Percentiles rank a stretch among this genome's conserved stretches.
phyloP scores from a whole-genome alignment of 345 rosid species.

The Pugionium cornutum region DNA sequence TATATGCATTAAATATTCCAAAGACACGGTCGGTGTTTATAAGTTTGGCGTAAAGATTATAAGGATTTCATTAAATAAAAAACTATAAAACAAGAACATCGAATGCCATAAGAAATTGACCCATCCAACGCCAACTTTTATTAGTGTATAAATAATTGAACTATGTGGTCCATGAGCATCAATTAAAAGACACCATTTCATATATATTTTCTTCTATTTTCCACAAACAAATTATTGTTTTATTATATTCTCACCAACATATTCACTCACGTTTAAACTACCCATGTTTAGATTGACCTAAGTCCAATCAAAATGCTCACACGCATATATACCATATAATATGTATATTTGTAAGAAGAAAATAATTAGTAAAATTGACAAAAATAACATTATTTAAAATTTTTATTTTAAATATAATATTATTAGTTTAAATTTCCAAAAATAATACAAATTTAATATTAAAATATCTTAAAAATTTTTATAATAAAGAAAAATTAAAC shows the following conservation, averaged over 20 bases:
- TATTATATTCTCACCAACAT: conserved; percentile 32
- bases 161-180: conserved; percentile 28
- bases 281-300: background rate
- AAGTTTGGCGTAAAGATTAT: conserved; percentile 33
- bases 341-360: background rate
- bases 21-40: conserved; percentile 27
- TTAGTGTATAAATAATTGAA: conserved; percentile 35
- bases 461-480: no score
- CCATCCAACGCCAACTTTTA: conserved; percentile 37
- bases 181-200: conserved; percentile 31
- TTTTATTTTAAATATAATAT: no score
- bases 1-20: conserved; percentile 25
- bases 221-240: background rate
- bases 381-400: no score
- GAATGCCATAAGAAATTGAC: conserved; percentile 31
- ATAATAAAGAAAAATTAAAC: no score
- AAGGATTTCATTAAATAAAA: background rate
- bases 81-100: conserved; percentile 24
- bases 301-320: conserved; percentile 7
- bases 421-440: no score
- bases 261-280: conserved; percentile 26
- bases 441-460: no score
- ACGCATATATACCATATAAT: background rate
- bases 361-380: background rate
- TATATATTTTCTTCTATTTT: background rate